phyloP scores from a whole-genome alignment of 2,329 filamentous ascomycete genomes.

The Pseudofabraea citricarpa region DNA sequence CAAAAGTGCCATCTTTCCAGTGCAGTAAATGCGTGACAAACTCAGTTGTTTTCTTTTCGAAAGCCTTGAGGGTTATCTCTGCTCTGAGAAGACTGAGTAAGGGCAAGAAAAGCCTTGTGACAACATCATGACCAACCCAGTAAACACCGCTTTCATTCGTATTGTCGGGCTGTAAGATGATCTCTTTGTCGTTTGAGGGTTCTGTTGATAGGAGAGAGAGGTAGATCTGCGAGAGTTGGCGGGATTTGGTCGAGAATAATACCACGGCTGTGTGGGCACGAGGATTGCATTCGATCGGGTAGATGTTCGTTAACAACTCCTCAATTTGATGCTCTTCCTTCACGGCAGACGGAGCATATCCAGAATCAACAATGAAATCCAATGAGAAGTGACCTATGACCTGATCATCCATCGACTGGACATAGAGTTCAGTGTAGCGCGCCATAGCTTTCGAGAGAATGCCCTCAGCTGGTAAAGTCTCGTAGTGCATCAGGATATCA shows the following conservation, averaged over 20 bases:
- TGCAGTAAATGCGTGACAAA: constrained; percentile 35
- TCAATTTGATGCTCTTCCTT: background rate
- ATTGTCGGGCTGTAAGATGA: constrained; percentile 21
- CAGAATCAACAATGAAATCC: constrained; percentile 59
- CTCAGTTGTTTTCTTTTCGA: constrained; percentile 18
- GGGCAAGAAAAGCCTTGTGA: constrained; percentile 45
- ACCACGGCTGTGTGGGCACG: constrained; percentile 63
- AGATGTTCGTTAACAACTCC: constrained; percentile 37
- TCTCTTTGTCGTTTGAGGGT: constrained; percentile 5
- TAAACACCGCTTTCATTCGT: constrained; percentile 50
- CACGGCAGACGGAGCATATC: constrained; percentile 11
- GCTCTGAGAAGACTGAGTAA: constrained; percentile 28
- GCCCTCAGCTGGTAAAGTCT: constrained; percentile 48
- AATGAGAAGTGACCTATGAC: constrained; percentile 71
- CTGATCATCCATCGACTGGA: constrained; percentile 37
- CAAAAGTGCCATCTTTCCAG: constrained; percentile 53
- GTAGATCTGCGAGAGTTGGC: constrained; percentile 43
- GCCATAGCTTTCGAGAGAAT: constrained; percentile 56
- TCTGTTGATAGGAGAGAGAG: constrained; percentile 36
- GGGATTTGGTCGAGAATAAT: constrained; percentile 46
- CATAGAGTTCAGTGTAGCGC: constrained; percentile 57
- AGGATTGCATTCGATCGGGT: constrained; percentile 69
- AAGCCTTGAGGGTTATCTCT: constrained; percentile 16
- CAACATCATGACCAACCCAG: constrained; percentile 65
- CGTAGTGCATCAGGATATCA: constrained; percentile 63